Evolutionary conservation across 2,329 filamentous ascomycete species (phyloP).

Genomic region (Verticillium tricorpus): DNA sequence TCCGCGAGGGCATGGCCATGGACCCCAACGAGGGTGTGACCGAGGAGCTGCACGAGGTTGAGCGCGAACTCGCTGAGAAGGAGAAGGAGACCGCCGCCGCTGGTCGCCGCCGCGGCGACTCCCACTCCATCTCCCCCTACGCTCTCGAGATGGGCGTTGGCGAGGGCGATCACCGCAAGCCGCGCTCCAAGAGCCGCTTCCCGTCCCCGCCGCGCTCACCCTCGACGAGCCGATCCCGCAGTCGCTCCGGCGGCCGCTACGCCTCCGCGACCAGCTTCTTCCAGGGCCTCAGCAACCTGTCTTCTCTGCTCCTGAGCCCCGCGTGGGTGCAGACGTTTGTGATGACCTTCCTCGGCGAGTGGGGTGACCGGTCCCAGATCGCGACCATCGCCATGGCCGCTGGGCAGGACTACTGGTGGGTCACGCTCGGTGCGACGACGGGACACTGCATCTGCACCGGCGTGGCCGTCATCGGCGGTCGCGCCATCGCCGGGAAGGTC

Average conservation of each 20-base stretch:
- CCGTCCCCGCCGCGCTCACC: slow-evolving; percentile 77
- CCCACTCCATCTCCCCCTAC: slow-evolving; percentile 67
- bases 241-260: slow-evolving; percentile 35
- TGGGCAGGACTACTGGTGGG: slow-evolving; percentile 98
- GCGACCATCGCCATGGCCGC: slow-evolving; percentile 98
- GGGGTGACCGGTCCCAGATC: slow-evolving; percentile 96
- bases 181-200: slow-evolving; percentile 69
- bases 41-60: slow-evolving; percentile 98
- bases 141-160: slow-evolving; percentile 72
- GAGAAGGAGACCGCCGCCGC: slow-evolving; percentile 59
- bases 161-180: slow-evolving; percentile 52
- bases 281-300: slow-evolving; percentile 75
- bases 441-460: slow-evolving; percentile 90
- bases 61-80: slow-evolving; percentile 89
- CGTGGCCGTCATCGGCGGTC: slow-evolving; percentile 84
- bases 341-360: slow-evolving; percentile 98
- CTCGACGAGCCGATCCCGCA: slow-evolving; percentile 68
- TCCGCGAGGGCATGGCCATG: slow-evolving; percentile 87
- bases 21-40: slow-evolving; percentile 82
- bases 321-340: slow-evolving; percentile 99
- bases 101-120: slow-evolving; percentile 53
- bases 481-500: slow-evolving; percentile 87
- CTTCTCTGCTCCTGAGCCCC: slow-evolving; percentile 83
- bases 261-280: slow-evolving; percentile 35
- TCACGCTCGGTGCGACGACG: slow-evolving; percentile 79